Evolutionary conservation across 768 basidiomycete species (phyloP), one percentile per base, ranked within the genome.

Genomic region (Favolaschia claudopus): DNA sequence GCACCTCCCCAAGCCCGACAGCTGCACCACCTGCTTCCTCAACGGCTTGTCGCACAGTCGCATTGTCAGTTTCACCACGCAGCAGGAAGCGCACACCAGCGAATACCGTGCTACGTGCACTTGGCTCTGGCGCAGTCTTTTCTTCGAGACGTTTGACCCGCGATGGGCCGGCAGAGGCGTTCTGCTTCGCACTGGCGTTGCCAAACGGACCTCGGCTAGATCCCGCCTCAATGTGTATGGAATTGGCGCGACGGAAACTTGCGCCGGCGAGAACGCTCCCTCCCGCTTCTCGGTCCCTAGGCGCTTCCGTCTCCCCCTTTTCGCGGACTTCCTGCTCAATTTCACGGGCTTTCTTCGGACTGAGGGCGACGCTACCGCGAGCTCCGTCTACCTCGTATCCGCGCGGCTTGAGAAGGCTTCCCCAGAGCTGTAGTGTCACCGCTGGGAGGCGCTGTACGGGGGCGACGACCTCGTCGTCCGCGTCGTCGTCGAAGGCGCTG

Each of bases 341-440:
- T 43, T 37, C 68, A 55, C 67, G 70, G 56, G 61, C 54, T 68
- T 86, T 88, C 4, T 82, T 79, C 1, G 88, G 87, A 58, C 85
- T 89, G 22, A 85, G 82, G 6, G 89, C 70, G 45, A 92, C 80
- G 62, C 83, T 80, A 8, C 87, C 85, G 20, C 77, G 78, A n/a
- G 81, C 73, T n/a, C n/a, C n/a, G n/a, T n/a, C n/a, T 51, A 91
- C 72, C 61, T 86, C 82, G 70, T 88, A 91, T 10, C 91, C 91
- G 9, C 91, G 83, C 27, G 82, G 76, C 54, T 83, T 81, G 27
- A 93, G 81, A 22, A 93, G 84, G 60, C 82, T 82, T 45, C 83
- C 79, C 91, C 91, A 93, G 8, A 92, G 79, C 56, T 87, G 85
- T 36, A 89, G 77, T 1, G 87, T 88, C 4, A 86, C 79, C 0